These are phyloP conservation scores for Huntiella omanensis DNA, from an alignment of 2,329 filamentous ascomycete genomes.

Conservation along the genomic window DNA sequence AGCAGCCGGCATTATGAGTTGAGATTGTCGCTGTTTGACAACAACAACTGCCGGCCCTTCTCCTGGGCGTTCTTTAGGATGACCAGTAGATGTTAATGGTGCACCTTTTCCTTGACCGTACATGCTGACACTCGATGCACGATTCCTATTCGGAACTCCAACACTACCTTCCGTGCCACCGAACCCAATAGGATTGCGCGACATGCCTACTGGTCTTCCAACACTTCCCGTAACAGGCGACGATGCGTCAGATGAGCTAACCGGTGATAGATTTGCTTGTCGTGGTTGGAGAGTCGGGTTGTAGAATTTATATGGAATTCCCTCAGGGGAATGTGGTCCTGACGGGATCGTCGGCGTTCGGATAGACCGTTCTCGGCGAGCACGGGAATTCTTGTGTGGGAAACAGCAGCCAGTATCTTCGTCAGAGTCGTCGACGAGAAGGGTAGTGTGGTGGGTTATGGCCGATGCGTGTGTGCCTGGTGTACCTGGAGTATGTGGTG, in stretches of 20 bases:
- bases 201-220: too few species aligned
- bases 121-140: not conserved
- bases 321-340: slow-evolving; percentile 3
- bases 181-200: not conserved
- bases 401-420: slow-evolving; percentile 1
- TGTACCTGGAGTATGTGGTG: slow-evolving; percentile 1
- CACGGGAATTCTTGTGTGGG: not conserved
- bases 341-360: slow-evolving; percentile 10
- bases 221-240: too few species aligned
- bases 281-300: slow-evolving; percentile 1
- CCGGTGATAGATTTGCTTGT: too few species aligned
- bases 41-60: slow-evolving; percentile 5
- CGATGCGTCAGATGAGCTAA: too few species aligned
- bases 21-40: slow-evolving; percentile 2
- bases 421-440: not conserved
- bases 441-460: slow-evolving; percentile 2
- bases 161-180: too few species aligned
- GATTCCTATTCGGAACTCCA: too few species aligned
- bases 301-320: slow-evolving; percentile 9
- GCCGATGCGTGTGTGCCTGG: not conserved
- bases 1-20: slow-evolving; percentile 5
- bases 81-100: slow-evolving; percentile 3
- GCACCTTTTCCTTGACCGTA: not conserved
- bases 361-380: slow-evolving; percentile 9
- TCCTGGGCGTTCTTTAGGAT: slow-evolving; percentile 6